Evolutionary conservation across 768 basidiomycete species (phyloP).

Genomic region (Amanita phalloides): DNA sequence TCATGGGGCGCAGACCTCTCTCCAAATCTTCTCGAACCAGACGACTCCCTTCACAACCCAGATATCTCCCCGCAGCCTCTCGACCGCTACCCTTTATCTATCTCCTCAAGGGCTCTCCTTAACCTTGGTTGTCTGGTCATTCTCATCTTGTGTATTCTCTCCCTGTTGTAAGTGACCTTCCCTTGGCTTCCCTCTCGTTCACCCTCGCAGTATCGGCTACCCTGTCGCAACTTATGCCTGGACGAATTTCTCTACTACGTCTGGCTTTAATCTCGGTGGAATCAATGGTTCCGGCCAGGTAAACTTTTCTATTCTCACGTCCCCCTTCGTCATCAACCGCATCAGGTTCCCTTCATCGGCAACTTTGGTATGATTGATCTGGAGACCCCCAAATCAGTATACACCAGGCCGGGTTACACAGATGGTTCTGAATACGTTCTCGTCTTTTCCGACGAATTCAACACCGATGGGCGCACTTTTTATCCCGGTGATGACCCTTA

Average conservation of each 20-base stretch:
- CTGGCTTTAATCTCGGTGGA: constrained; percentile 35
- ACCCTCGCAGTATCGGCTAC: constrained; percentile 31
- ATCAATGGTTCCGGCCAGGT: constrained; percentile 62
- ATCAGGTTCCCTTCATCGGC: constrained; percentile 54
- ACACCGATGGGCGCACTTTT: constrained; percentile 63
- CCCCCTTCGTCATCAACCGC: constrained; percentile 11
- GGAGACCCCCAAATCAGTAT: constrained; percentile 47
- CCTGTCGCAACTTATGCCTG: constrained; percentile 19
- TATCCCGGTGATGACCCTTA: constrained; percentile 82
- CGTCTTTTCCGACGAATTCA: constrained; percentile 79
- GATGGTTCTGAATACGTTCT: constrained; percentile 48
- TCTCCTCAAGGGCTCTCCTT: constrained; percentile 50
- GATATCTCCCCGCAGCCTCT: constrained; percentile 21
- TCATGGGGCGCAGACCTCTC: constrained; percentile 55
- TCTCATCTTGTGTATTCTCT: constrained; percentile 34
- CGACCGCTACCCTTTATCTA: constrained; percentile 27
- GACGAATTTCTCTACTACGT: background rate
- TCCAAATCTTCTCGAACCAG: constrained; percentile 44
- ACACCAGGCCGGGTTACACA: constrained; percentile 40
- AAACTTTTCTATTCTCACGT: constrained; percentile 9
- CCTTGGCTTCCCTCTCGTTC: background rate
- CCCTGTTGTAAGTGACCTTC: constrained; percentile 48
- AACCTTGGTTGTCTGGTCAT: constrained; percentile 65
- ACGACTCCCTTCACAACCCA: constrained; percentile 70
- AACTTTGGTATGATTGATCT: constrained; percentile 48